Percentiles rank a stretch among this genome's conserved stretches.
phyloP scores from a whole-genome alignment of 2,329 filamentous ascomycete species.

The Fusarium decemcellulare region DNA sequence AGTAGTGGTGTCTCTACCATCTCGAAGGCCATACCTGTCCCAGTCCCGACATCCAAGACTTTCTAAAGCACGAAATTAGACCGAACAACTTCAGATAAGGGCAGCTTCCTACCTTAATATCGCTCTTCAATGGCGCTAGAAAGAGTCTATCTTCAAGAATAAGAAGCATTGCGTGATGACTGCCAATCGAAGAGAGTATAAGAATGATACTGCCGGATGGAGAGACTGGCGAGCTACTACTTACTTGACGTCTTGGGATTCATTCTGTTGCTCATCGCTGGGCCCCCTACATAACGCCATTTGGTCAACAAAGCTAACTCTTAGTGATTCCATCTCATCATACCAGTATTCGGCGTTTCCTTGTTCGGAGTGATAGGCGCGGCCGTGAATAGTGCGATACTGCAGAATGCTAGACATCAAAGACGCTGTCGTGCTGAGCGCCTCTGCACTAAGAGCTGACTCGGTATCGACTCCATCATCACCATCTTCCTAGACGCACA shows the following conservation, averaged over 20 bases:
- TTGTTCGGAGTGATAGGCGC: slow-evolving; percentile 27
- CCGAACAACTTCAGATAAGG: neutral
- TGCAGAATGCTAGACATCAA: slow-evolving; percentile 13
- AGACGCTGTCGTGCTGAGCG: too few species aligned
- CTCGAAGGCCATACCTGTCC: neutral
- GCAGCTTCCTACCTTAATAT: neutral
- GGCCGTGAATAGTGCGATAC: slow-evolving; percentile 26
- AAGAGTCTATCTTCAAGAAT: neutral
- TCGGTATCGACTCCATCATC: too few species aligned
- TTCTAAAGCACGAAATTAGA: neutral
- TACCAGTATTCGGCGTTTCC: slow-evolving; percentile 38
- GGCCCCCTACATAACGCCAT: slow-evolving; percentile 29
- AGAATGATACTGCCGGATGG: neutral
- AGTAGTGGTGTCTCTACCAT: neutral
- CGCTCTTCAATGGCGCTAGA: neutral
- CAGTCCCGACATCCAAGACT: slow-evolving; percentile 4
- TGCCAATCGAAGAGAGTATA: neutral
- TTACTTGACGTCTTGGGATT: slow-evolving; percentile 43
- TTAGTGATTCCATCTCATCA: neutral
- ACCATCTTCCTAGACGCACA: too few species aligned
- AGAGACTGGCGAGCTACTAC: neutral
- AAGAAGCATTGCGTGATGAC: neutral
- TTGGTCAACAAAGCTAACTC: neutral
- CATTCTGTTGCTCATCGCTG: slow-evolving; percentile 47
- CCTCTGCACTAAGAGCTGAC: too few species aligned